Conservation (phyloP, 2,329 filamentous ascomycete genomes). For the Colletotrichum tropicale region DNA sequence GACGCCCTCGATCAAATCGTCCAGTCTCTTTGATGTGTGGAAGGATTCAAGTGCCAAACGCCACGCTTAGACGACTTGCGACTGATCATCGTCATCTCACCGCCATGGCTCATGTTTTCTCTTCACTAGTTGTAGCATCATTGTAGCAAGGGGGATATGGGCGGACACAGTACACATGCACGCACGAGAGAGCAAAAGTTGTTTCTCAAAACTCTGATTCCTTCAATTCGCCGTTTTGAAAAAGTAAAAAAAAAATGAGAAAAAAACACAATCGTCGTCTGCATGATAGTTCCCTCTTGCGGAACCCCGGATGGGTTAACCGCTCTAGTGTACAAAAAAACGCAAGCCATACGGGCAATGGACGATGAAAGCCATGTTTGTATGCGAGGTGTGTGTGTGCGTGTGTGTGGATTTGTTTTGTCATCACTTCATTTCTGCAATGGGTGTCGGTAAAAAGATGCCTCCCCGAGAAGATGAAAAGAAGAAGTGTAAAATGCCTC, state of each 20-base stretch:
- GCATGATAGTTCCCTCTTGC: constrained; percentile 2
- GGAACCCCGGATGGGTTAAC: neutral
- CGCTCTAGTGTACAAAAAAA: constrained; percentile 17
- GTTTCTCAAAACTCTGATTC: constrained; percentile 9
- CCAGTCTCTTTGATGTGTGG: neutral
- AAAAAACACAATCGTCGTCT: constrained; percentile 4
- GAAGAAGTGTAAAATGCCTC: neutral
- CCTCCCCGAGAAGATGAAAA: constrained; percentile 8
- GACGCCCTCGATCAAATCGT: neutral
- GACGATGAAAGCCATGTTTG: neutral
- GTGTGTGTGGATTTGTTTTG: neutral
- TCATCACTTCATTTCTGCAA: constrained; percentile 22
- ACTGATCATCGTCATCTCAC: neutral
- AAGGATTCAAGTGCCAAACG: neutral
- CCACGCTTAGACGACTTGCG: neutral
- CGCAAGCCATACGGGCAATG: neutral
- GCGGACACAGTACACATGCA: neutral
- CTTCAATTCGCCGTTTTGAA: constrained; percentile 18
- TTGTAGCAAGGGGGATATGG: neutral
- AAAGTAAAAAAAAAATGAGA: neutral
- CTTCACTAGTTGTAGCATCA: neutral
- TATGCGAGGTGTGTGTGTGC: neutral
- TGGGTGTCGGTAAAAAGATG: constrained; percentile 6
- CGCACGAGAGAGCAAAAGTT: neutral
- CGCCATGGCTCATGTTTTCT: neutral